Conservation (phyloP, 2,329 filamentous ascomycete species). For the Fusarium scirpi region DNA sequence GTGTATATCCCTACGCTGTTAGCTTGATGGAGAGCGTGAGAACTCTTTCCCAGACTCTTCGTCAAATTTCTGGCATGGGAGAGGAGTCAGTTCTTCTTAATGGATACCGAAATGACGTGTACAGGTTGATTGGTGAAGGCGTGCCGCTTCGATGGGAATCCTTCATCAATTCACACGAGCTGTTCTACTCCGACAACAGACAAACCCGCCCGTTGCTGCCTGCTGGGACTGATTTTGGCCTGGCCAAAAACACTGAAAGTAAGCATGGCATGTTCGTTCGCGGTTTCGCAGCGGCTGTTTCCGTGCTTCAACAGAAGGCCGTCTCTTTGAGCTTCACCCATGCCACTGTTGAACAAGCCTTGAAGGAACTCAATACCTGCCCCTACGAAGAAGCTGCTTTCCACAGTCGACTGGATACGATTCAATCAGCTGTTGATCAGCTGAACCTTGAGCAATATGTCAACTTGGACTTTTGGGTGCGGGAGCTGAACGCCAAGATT, state of each 20-base stretch:
- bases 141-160: constrained; percentile 96
- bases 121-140: constrained; percentile 84
- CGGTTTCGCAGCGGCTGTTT: constrained; percentile 89
- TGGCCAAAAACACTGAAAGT: constrained; percentile 76
- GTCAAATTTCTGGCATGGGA: constrained; percentile 85
- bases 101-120: constrained; percentile 92
- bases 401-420: constrained; percentile 81
- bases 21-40: constrained; percentile 99
- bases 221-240: constrained; percentile 55
- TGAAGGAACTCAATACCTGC: constrained; percentile 86
- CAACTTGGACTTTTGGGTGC: constrained; percentile 91
- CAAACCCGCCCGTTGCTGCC: constrained; percentile 60
- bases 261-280: constrained; percentile 97
- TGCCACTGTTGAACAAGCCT: constrained; percentile 81
- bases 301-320: constrained; percentile 89
- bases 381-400: constrained; percentile 85
- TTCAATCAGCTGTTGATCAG: constrained; percentile 94
- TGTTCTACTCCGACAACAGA: constrained; percentile 70
- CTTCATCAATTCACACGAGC: constrained; percentile 95
- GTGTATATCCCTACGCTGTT: constrained; percentile 97
- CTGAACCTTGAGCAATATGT: constrained; percentile 96
- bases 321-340: constrained; percentile 82
- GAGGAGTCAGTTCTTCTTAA: constrained; percentile 89
- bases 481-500: constrained; percentile 86
- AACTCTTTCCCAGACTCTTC: constrained; percentile 88